phyloP scores from a whole-genome alignment of 1,284 basidiomycete genomes.

The Moesziomyces globuligerus region DNA sequence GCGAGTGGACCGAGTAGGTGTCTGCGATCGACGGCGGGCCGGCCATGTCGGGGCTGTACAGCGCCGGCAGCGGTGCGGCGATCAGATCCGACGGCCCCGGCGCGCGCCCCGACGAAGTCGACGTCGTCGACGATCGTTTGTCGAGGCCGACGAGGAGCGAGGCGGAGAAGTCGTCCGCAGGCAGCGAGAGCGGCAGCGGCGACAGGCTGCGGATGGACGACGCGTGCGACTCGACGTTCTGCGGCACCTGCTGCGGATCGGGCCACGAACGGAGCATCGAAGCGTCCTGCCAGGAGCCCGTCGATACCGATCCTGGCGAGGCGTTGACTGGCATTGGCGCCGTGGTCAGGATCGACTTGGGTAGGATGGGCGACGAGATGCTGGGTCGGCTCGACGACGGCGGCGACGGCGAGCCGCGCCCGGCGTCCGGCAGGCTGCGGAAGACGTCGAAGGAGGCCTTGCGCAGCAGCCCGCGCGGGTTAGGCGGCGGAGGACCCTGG shows the following conservation, averaged over 20 bases:
- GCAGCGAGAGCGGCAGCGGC: constrained; percentile 21
- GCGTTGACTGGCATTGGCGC: constrained; percentile 6
- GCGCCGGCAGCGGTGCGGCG: constrained; percentile 7
- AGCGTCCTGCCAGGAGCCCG: neutral
- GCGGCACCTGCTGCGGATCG: constrained; percentile 16
- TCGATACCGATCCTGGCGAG: neutral
- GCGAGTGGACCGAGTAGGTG: constrained; percentile 29
- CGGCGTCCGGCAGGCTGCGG: constrained; percentile 7
- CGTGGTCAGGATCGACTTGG: constrained; percentile 18
- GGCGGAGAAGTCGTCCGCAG: constrained; percentile 19
- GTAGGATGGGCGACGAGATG: constrained; percentile 31
- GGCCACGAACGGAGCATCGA: constrained; percentile 10
- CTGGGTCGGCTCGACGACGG: constrained; percentile 6
- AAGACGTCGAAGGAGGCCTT: constrained; percentile 30
- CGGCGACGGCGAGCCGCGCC: constrained; percentile 3
- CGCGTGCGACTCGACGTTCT: constrained; percentile 13
- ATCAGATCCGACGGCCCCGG: constrained; percentile 39
- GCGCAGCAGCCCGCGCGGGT: constrained; percentile 15
- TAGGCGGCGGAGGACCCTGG: constrained; percentile 13
- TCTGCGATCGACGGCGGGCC: constrained; percentile 35
- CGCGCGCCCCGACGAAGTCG: constrained; percentile 32
- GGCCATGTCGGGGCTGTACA: constrained; percentile 6
- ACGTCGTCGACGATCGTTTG: constrained; percentile 25
- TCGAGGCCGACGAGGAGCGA: constrained; percentile 29
- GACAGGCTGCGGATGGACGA: constrained; percentile 24